Percentiles rank a stretch among this genome's conserved stretches.
These are phyloP conservation scores for Takakia lepidozioides DNA, from an alignment of 225 moss, liverwort and hornwort genomes.

Conservation along the genomic window DNA sequence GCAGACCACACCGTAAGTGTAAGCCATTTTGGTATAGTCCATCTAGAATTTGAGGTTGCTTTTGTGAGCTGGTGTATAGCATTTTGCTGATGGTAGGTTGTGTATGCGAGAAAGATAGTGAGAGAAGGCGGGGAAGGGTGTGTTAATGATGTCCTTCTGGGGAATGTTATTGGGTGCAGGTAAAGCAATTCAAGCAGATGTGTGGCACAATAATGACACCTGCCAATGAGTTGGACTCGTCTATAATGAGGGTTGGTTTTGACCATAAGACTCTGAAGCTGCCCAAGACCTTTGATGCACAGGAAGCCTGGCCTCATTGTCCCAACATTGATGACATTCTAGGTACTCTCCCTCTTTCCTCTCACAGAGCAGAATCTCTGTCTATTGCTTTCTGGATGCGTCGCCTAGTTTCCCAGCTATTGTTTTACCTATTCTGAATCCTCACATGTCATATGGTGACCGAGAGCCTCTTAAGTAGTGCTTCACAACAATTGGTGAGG, in stretches of 20 bases:
- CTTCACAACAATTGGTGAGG: too few species aligned
- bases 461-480: not conserved
- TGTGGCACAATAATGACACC: conserved; percentile 67
- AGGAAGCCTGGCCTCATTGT: conserved; percentile 62
- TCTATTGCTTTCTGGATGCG: not conserved
- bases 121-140: too few species aligned
- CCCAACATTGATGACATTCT: conserved; percentile 65
- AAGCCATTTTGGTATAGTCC: not conserved
- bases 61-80: too few species aligned
- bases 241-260: conserved; percentile 33
- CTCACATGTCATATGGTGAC: not conserved
- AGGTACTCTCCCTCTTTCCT: conserved; percentile 13
- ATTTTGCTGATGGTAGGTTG: too few species aligned
- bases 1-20: conserved; percentile 45
- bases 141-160: too few species aligned
- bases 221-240: conserved; percentile 43
- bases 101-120: too few species aligned
- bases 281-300: conserved; percentile 72
- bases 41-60: too few species aligned
- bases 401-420: too few species aligned
- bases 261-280: conserved; percentile 26
- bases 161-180: too few species aligned
- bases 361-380: not conserved
- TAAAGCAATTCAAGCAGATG: conserved; percentile 79
- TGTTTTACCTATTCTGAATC: too few species aligned